phyloP scores from a whole-genome alignment of 148 eudicot genomes.

The Amaranthus cruentus region DNA sequence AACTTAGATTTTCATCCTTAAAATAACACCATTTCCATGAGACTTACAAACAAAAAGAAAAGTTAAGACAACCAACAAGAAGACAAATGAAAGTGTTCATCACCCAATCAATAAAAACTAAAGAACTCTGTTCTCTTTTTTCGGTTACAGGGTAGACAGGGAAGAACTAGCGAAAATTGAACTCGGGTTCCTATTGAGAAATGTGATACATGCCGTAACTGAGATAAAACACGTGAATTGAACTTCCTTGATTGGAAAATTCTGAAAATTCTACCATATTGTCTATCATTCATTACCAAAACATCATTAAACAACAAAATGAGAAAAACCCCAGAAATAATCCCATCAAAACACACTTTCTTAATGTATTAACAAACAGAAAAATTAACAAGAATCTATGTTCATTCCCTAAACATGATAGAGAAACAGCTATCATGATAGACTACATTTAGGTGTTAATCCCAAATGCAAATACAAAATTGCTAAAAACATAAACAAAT shows the following conservation, averaged over 20 bases:
- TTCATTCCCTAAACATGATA: not conserved
- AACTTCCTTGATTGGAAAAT: no score
- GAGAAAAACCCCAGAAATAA: slow-evolving; percentile 6
- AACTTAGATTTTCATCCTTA: no score
- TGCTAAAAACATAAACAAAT: not conserved
- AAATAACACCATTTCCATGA: no score
- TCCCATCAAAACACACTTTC: not conserved
- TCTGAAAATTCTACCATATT: not conserved
- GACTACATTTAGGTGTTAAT: not conserved
- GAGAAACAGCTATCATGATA: not conserved
- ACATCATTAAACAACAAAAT: not conserved
- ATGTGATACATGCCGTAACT: no score
- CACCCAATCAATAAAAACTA: not conserved
- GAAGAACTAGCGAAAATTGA: not conserved
- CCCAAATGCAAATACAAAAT: not conserved
- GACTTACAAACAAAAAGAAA: no score
- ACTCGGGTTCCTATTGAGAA: no score
- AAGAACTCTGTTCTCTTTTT: not conserved
- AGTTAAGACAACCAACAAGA: no score
- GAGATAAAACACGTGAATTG: no score
- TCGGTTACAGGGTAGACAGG: not conserved
- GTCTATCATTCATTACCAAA: not conserved
- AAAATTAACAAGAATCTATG: not conserved
- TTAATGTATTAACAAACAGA: not conserved
- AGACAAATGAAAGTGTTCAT: no score